Conservation (phyloP, 2,329 filamentous ascomycete species). For the Camillea tinctor region DNA sequence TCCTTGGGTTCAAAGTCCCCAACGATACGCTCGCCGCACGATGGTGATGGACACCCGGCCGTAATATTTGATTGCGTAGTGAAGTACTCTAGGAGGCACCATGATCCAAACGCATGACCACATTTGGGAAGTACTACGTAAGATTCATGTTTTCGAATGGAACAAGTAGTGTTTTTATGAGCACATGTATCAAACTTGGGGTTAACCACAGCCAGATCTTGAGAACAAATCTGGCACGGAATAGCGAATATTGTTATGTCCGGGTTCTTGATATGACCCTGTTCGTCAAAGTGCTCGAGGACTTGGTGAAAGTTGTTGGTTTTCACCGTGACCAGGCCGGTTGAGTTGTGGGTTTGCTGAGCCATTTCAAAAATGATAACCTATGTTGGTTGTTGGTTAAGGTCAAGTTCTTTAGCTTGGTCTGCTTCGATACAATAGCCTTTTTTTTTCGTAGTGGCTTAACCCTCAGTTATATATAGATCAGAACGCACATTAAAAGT, state of each 20-base stretch:
- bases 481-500: too few species aligned
- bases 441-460: too few species aligned
- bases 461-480: too few species aligned
- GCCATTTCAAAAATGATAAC: neutral
- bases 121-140: conserved; percentile 15
- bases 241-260: conserved; percentile 4
- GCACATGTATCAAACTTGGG: neutral
- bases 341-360: neutral
- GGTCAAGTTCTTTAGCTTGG: too few species aligned
- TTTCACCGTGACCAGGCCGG: conserved; percentile 1
- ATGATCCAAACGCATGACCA: conserved; percentile 18
- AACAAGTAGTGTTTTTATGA: neutral
- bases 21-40: neutral
- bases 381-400: neutral
- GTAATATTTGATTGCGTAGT: neutral
- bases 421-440: too few species aligned
- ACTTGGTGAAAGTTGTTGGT: conserved; percentile 11
- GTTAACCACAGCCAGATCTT: conserved; percentile 8
- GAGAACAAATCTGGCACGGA: conserved; percentile 9
- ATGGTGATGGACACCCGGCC: neutral
- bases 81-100: conserved; percentile 7
- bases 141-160: conserved; percentile 5
- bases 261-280: conserved; percentile 4
- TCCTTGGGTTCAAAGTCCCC: neutral
- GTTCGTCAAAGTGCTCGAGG: conserved; percentile 11